Conservation (phyloP, 1,284 basidiomycete species). For the Tilletia indica region DNA sequence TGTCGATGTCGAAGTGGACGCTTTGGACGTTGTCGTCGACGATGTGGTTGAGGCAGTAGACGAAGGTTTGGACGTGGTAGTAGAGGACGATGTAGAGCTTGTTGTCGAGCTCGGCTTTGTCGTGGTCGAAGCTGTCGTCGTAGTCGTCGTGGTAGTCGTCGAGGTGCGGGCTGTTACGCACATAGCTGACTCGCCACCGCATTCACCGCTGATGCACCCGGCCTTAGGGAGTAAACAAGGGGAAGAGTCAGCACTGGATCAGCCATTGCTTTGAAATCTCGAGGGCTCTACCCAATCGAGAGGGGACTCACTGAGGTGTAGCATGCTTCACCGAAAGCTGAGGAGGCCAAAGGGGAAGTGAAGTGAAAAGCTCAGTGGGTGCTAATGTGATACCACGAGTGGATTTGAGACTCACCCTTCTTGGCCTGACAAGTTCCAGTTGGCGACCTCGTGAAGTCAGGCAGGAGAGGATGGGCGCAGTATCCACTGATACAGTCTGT, state of each 20-base stretch:
- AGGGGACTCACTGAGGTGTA: neutral
- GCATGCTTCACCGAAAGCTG: neutral
- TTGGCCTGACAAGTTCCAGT: neutral
- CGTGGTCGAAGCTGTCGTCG: neutral
- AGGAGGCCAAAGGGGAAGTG: too few species aligned
- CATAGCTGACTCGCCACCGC: neutral
- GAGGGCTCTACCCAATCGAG: neutral
- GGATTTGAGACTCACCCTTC: neutral
- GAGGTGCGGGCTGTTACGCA: neutral
- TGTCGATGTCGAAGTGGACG: too few species aligned
- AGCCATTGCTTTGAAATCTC: too few species aligned
- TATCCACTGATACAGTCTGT: neutral
- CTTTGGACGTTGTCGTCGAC: neutral
- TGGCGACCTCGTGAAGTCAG: neutral
- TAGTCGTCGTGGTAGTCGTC: neutral
- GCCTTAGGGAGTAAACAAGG: neutral
- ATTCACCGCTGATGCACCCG: neutral
- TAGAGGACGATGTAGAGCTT: neutral
- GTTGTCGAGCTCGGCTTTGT: neutral
- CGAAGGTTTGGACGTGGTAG: neutral
- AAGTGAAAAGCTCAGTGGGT: too few species aligned
- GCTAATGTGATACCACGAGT: too few species aligned
- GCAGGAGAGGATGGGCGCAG: neutral
- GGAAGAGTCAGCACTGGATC: too few species aligned
- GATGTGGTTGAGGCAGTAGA: neutral